These are phyloP conservation scores for Coemansia furcata DNA, from an alignment of 192 early-diverging fungal genomes.

Conservation along the genomic window DNA sequence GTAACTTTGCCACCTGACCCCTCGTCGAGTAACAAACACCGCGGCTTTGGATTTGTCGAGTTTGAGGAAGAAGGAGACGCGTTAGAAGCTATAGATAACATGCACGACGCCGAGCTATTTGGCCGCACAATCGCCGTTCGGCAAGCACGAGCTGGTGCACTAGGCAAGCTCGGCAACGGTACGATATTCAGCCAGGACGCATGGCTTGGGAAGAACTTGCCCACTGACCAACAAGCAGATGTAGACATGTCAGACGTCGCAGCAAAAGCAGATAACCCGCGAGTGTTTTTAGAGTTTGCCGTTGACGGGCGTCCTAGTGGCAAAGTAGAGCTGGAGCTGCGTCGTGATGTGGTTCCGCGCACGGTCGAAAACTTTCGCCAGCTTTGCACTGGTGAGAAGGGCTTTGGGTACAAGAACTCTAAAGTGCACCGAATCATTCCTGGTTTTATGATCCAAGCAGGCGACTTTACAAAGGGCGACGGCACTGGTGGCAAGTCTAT, in stretches of 20 bases:
- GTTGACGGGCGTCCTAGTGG: conserved; percentile 30
- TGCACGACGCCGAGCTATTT: conserved; percentile 85
- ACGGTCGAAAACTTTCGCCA: conserved; percentile 38
- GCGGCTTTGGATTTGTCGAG: conserved; percentile 96
- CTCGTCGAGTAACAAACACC: conserved; percentile 73
- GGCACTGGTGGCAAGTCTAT: conserved; percentile 83
- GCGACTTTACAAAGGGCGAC: conserved; percentile 74
- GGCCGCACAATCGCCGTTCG: conserved; percentile 89
- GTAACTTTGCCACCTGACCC: conserved; percentile 84
- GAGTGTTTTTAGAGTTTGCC: conserved; percentile 30
- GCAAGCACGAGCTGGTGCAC: conserved; percentile 62
- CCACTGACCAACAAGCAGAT: not conserved
- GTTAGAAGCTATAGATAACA: conserved; percentile 88
- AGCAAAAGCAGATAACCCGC: conserved; percentile 7
- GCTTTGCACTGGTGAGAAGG: conserved; percentile 48
- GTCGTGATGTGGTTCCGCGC: conserved; percentile 34
- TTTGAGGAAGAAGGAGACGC: conserved; percentile 86
- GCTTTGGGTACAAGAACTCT: conserved; percentile 63
- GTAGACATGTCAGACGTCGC: not conserved
- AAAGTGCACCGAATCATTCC: conserved; percentile 84
- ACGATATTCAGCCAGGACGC: conserved; percentile 31
- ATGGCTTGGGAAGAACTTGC: conserved; percentile 25
- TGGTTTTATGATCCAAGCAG: conserved; percentile 89
- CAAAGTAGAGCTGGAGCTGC: conserved; percentile 35
- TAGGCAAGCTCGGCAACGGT: not conserved